A percentile compares a stretch with the other conserved stretches of the same genome.
Evolutionary conservation across 495 filamentous ascomycete species (phyloP).

Genomic region (Penicillium simplicissimum): DNA sequence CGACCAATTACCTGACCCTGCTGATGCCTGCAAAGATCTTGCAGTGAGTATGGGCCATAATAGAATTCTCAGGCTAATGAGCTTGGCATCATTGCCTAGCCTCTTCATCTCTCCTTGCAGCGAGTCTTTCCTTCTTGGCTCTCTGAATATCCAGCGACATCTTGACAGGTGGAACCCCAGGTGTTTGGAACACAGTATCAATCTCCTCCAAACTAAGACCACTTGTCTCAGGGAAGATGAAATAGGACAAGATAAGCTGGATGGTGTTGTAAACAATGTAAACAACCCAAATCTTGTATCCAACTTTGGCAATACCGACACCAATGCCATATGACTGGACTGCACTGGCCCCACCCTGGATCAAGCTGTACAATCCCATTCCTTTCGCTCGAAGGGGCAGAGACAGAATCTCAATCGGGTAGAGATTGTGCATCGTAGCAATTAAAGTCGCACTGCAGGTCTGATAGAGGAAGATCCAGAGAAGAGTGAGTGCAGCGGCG

Average conservation of each 20-base stretch:
- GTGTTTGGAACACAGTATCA: constrained; percentile 47
- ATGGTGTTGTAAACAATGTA: constrained; percentile 45
- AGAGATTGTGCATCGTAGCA: constrained; percentile 49
- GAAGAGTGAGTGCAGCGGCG: constrained; percentile 35
- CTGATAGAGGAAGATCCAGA: constrained; percentile 47
- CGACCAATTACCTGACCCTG: neutral
- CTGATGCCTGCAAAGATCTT: neutral
- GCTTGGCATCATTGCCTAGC: neutral
- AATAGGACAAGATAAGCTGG: constrained; percentile 42
- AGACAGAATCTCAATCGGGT: constrained; percentile 42
- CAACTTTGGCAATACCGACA: constrained; percentile 41
- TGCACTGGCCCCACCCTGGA: constrained; percentile 43
- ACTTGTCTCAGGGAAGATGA: constrained; percentile 45
- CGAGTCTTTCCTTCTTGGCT: constrained; percentile 39
- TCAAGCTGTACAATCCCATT: constrained; percentile 44
- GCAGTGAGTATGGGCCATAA: neutral
- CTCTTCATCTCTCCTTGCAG: constrained; percentile 24
- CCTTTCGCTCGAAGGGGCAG: constrained; percentile 43
- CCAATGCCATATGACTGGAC: constrained; percentile 44
- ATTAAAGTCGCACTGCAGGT: constrained; percentile 39
- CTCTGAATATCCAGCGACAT: constrained; percentile 46
- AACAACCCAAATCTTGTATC: constrained; percentile 49
- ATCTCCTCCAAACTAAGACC: constrained; percentile 45
- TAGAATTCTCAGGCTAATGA: neutral
- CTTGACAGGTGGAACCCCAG: constrained; percentile 45